Percentiles rank a stretch among this genome's conserved stretches.
These are phyloP conservation scores for Acacia acuminata DNA, from an alignment of 306 rosid species.

Conservation along the genomic window DNA sequence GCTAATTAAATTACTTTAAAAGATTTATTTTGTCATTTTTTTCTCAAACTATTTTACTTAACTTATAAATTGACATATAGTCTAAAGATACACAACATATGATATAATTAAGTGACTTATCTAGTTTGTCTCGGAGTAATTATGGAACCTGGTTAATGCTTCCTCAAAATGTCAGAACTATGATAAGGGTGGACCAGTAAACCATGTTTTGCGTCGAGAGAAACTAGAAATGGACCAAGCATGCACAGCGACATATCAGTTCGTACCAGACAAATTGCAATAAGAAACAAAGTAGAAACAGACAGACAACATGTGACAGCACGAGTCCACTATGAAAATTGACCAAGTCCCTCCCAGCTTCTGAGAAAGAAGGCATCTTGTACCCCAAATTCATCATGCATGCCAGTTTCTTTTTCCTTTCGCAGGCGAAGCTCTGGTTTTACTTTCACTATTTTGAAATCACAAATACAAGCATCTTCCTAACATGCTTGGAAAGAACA, in stretches of 20 bases:
- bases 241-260: slow-evolving; percentile 27
- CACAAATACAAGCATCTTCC: neutral
- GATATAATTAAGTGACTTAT: too few species aligned
- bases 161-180: slow-evolving; percentile 34
- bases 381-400: neutral
- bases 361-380: slow-evolving; percentile 1
- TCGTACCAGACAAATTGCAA: slow-evolving; percentile 28
- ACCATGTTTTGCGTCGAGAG: neutral
- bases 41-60: too few species aligned
- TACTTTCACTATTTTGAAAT: neutral
- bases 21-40: too few species aligned
- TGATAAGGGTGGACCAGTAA: slow-evolving; percentile 1
- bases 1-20: too few species aligned
- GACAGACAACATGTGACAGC: slow-evolving; percentile 37
- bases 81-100: too few species aligned
- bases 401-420: neutral
- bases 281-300: slow-evolving; percentile 27
- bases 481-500: neutral
- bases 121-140: too few species aligned
- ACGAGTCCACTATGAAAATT: slow-evolving; percentile 36
- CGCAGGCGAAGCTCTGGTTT: neutral
- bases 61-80: too few species aligned
- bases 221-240: slow-evolving; percentile 31
- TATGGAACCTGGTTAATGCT: slow-evolving; percentile 23
- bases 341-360: slow-evolving; percentile 30